A percentile compares a stretch with the other conserved stretches of the same genome.
Evolutionary conservation across 164 flowering plant genomes (phyloP).

Genomic region (Dillenia turbinata): DNA sequence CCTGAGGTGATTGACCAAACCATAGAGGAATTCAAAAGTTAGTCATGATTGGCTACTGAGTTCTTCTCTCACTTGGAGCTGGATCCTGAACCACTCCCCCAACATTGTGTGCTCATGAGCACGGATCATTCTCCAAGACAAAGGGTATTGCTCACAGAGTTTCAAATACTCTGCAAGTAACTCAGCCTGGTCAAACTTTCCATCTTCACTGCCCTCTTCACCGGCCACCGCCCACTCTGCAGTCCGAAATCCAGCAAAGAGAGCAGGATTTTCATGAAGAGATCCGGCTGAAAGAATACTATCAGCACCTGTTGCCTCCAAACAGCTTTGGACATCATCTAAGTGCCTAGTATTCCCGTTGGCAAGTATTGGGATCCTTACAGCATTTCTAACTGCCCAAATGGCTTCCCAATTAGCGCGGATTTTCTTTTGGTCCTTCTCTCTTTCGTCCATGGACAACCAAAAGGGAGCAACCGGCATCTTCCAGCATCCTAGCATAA

Average conservation of each 20-base stretch:
- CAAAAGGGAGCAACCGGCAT: slow-evolving; percentile 94
- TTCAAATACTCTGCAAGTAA: slow-evolving; percentile 74
- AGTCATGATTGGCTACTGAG: slow-evolving; percentile 64
- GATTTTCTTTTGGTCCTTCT: slow-evolving; percentile 78
- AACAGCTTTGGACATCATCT: slow-evolving; percentile 65
- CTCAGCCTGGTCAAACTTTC: slow-evolving; percentile 64
- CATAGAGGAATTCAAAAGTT: slow-evolving; percentile 81
- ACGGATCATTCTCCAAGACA: slow-evolving; percentile 96
- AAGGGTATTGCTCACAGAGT: slow-evolving; percentile 83
- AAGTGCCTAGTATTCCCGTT: slow-evolving; percentile 88
- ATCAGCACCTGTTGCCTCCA: slow-evolving; percentile 77
- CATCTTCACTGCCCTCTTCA: slow-evolving; percentile 30
- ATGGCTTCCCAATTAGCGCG: slow-evolving; percentile 86
- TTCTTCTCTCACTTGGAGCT: slow-evolving; percentile 71
- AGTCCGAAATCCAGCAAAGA: slow-evolving; percentile 82
- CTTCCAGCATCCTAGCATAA: slow-evolving; percentile 97
- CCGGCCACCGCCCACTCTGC: slow-evolving; percentile 55
- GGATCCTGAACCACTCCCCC: slow-evolving; percentile 88
- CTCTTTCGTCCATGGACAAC: slow-evolving; percentile 97
- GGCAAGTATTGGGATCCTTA: slow-evolving; percentile 91
- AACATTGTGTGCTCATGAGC: slow-evolving; percentile 86
- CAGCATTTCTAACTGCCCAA: slow-evolving; percentile 62
- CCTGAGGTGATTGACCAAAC: slow-evolving; percentile 64
- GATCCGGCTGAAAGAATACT: slow-evolving; percentile 97
- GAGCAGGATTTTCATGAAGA: slow-evolving; percentile 94